Base-by-base conservation (phyloP, 495 filamentous ascomycete genomes). In the Penicillium cosmopolitanum region DNA sequence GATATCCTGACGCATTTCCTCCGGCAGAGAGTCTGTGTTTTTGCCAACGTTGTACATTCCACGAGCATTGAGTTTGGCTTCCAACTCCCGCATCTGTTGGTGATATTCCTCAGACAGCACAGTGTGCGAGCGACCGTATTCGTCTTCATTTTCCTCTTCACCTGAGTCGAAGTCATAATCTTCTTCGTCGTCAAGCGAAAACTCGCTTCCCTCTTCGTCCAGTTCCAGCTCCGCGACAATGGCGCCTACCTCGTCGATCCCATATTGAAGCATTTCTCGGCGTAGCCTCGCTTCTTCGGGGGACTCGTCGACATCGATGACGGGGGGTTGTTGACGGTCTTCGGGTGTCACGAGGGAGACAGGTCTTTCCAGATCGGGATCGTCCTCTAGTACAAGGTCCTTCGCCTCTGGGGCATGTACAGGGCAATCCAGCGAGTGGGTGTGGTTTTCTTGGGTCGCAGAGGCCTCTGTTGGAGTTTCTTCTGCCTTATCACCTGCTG, bases 161-260 rank as follows among this genome's bases (percentile, higher is more conserved):
- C 86, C 83, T 6, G 87, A 84, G 50, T 85, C 82, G 47, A 69
- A 66, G 6, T 60, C 57, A 38, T 78, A 57, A 23, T 46, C 16
- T 16, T 78, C 74, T 34, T 89, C 83, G 8, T 86, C 83, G 10
- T 85, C 81, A 19, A 86, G 73, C 15, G 85, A 81, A 25, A 85
- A 75, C 16, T 87, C 80, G 51, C 75, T 79, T 47, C 77, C 84
- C 25, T 82, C 84, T 34, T 93, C 90, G 48, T 96, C 91, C 12
- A 98, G 68, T 56, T 95, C 84, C 34, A 98, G 79, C 75, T 97
- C 92, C n/a, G 94, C 94, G 7, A 98, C 94, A 2, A 98, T 89
- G 23, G 90, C 84, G 1, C 91, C 91, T 54, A 98, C 86, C 63
- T 97, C 93, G 46, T 85, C 73, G 71, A 95, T 84, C 48, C 87